Base-by-base conservation (phyloP, 2,329 filamentous ascomycete species). In the Echinosphaeria canescens region DNA sequence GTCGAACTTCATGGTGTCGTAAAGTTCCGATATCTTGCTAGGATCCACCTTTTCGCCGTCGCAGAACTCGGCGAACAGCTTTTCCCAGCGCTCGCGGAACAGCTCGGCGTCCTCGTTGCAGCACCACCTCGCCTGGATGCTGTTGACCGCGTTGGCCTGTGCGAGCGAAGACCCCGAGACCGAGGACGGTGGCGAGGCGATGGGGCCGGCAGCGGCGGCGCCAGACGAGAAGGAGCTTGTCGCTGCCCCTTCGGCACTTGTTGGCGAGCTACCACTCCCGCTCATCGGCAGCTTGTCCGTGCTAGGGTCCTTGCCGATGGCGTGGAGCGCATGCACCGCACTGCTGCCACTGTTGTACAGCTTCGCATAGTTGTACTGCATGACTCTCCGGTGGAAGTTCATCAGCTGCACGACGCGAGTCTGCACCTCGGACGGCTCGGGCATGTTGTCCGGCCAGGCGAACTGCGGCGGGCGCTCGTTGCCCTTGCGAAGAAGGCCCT, bases 1-100 rank as follows among this genome's bases (percentile, higher is more conserved):
- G 46, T 98, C 88, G 36, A 95, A 98, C 49, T 98, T 98, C 88
- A 98, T 95, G 13, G 85, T 95, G 47, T 98, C 88, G 47, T 98
- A 98, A 3, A 98, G 63, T 52, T 98, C 88, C 5, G 82, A 93
- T 33, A 98, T 85, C 54, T 98, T 98, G 58, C 84, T 92, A 12
- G 90, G 90, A 47, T 98, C 88, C 12, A 95, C 82, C 54, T 98
- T 98, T 41, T 98, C 88, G 2, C 79, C 75, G 46, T 98, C 90
- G 36, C 78, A 88, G 41, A 98, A 98, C 44, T 98, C 88, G 25
- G 74, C 69, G 50, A 98, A 98, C 2, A 98, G 63, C 53, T 98
- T 98, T 51, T 95, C 88, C 88, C 88, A 98, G 16, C 88, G 69
- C 47, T 98, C 88, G 37, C 76, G 79, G 58, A 98, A 98, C 2